Evolutionary conservation across 179 eudicot genomes (phyloP).

Genomic region (Camellia oleifera): DNA sequence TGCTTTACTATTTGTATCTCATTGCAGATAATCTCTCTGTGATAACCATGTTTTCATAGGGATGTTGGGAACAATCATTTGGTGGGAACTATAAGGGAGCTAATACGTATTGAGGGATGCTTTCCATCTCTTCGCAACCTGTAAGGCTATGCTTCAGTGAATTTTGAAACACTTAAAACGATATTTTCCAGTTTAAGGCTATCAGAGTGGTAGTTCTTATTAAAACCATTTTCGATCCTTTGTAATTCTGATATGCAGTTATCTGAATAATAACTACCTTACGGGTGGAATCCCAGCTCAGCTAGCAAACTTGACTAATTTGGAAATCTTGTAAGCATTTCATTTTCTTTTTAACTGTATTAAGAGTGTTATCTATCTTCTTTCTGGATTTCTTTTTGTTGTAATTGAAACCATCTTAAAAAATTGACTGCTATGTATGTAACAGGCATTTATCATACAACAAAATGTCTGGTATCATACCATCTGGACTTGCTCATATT

Average conservation of each 20-base stretch:
- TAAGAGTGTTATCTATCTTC: background rate
- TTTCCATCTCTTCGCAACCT: conserved; percentile 94
- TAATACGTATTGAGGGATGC: conserved; percentile 94
- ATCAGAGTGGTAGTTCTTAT: background rate
- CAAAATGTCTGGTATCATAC: conserved; percentile 94
- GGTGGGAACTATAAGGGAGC: conserved; percentile 95
- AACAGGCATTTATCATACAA: conserved; percentile 84
- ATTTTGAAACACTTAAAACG: background rate
- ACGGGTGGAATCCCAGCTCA: conserved; percentile 95
- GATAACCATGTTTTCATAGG: conserved; percentile 34
- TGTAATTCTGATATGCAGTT: conserved; percentile 38
- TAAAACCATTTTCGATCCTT: conserved; percentile 4
- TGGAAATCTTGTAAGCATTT: conserved; percentile 90
- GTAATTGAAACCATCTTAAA: background rate
- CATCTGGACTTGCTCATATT: conserved; percentile 75
- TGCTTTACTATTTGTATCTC: background rate
- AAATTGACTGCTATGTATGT: conserved; percentile 14
- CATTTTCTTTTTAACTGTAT: background rate
- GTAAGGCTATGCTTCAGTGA: conserved; percentile 41
- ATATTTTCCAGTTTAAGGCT: background rate
- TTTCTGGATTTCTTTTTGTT: background rate
- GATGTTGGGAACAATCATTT: conserved; percentile 95
- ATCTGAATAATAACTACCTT: conserved; percentile 84
- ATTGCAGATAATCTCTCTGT: background rate
- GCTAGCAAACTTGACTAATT: conserved; percentile 81